Conservation (phyloP, 495 filamentous ascomycete species). For the Penicillium paxilli region DNA sequence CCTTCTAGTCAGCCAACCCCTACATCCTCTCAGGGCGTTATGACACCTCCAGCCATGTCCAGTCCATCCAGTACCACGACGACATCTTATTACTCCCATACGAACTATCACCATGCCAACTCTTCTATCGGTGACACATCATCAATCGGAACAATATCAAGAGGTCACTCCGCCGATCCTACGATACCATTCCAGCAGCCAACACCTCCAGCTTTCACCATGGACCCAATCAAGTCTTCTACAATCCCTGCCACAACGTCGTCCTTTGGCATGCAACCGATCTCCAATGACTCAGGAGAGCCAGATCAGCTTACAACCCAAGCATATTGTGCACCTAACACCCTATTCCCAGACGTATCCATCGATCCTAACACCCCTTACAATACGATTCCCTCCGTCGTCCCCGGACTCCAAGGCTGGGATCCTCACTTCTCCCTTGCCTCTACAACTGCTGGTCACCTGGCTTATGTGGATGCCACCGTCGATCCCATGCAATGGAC, state of each 20-base stretch:
- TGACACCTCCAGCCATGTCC: slow-evolving; percentile 51
- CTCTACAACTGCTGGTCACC: slow-evolving; percentile 40
- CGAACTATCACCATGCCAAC: slow-evolving; percentile 22
- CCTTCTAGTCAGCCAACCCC: slow-evolving; percentile 54
- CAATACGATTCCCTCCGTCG: slow-evolving; percentile 44
- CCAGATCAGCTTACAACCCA: slow-evolving; percentile 18
- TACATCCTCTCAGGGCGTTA: slow-evolving; percentile 40
- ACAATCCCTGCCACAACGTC: slow-evolving; percentile 19
- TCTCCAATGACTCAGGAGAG: slow-evolving; percentile 8
- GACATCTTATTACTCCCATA: slow-evolving; percentile 36
- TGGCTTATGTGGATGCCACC: slow-evolving; percentile 40
- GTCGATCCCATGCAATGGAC: slow-evolving; percentile 44
- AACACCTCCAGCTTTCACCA: slow-evolving; percentile 18
- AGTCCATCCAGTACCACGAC: slow-evolving; percentile 47
- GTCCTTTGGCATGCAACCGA: slow-evolving; percentile 18
- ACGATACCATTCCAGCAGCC: slow-evolving; percentile 26
- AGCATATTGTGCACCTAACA: slow-evolving; percentile 17
- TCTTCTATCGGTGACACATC: slow-evolving; percentile 33
- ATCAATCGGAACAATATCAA: slow-evolving; percentile 34
- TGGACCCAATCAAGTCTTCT: slow-evolving; percentile 20
- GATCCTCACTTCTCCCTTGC: slow-evolving; percentile 45
- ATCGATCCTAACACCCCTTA: slow-evolving; percentile 46
- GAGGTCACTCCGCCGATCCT: slow-evolving; percentile 42
- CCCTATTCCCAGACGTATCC: slow-evolving; percentile 28
- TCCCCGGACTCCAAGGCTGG: slow-evolving; percentile 50